Evolutionary conservation across 192 early-diverging fungal genomes (phyloP).

Genomic region (Rhizophagus prolifer): DNA sequence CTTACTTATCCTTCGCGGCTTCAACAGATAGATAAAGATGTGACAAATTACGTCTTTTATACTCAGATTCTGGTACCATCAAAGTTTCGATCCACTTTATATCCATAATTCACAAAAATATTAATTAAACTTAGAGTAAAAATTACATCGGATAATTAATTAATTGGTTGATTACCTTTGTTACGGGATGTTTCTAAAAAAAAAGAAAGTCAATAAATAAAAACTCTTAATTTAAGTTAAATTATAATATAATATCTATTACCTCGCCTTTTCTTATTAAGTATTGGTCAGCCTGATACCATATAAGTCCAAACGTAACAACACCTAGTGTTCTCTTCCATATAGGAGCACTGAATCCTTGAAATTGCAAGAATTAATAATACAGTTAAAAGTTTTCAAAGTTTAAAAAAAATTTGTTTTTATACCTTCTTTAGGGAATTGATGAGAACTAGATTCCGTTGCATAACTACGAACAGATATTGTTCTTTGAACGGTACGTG

Average conservation of each 20-base stretch:
- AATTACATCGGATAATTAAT: not conserved
- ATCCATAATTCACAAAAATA: too few relatives aligned
- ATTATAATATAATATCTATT: not conserved
- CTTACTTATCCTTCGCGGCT: not conserved
- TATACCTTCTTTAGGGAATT: not conserved
- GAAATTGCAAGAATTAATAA: not conserved
- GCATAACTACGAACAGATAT: not conserved
- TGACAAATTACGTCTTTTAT: not conserved
- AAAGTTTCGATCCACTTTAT: conserved; percentile 1
- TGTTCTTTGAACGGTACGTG: not conserved
- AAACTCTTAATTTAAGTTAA: too few relatives aligned
- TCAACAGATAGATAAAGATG: not conserved
- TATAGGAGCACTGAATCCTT: not conserved
- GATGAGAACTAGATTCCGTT: not conserved
- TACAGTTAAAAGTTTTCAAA: not conserved
- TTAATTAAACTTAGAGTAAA: not conserved
- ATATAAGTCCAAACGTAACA: not conserved
- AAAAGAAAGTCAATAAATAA: not conserved
- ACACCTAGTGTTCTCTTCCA: not conserved
- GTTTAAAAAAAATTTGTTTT: not conserved
- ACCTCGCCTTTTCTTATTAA: conserved; percentile 6
- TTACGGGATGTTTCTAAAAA: conserved; percentile 17
- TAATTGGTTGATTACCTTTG: conserved; percentile 3
- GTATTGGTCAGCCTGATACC: conserved; percentile 14
- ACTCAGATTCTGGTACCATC: conserved; percentile 13